Percentiles rank a stretch among this genome's conserved stretches.
These are phyloP conservation scores for Cornus florida DNA, from an alignment of 148 eudicot genomes.

Conservation along the genomic window DNA sequence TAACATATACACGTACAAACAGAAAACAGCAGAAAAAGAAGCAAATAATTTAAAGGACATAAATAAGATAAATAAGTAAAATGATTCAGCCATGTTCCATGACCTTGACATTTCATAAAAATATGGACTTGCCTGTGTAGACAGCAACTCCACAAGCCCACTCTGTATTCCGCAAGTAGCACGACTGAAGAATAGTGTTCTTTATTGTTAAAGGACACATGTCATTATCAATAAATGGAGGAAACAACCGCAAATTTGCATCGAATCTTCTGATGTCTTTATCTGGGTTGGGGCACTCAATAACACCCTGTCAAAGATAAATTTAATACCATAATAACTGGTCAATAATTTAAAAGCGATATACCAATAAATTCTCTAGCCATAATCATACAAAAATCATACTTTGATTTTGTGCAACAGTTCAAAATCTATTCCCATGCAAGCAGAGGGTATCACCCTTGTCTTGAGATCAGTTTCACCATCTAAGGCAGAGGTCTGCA, in stretches of 20 bases:
- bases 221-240: conserved; percentile 96
- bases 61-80: neutral
- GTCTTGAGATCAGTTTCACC: conserved; percentile 98
- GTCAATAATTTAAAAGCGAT: neutral
- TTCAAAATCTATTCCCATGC: conserved; percentile 90
- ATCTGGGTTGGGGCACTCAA: conserved; percentile 93
- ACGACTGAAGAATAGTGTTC: conserved; percentile 95
- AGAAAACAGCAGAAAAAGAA: neutral
- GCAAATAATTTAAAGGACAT: neutral
- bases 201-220: conserved; percentile 88
- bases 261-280: conserved; percentile 93
- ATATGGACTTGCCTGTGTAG: conserved; percentile 69
- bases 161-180: conserved; percentile 96
- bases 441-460: conserved; percentile 80
- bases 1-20: neutral
- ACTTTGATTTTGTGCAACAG: conserved; percentile 93
- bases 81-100: neutral
- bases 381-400: conserved; percentile 16
- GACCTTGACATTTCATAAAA: neutral
- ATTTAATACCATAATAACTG: conserved; percentile 3
- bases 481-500: conserved; percentile 94
- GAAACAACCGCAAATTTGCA: conserved; percentile 92
- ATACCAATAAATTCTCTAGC: neutral
- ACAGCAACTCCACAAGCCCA: conserved; percentile 99
- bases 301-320: conserved; percentile 69